Percentiles rank a stretch among this genome's conserved stretches.
Evolutionary conservation across 192 early-diverging fungal species (phyloP).

Genomic region (Coemansia erecta): DNA sequence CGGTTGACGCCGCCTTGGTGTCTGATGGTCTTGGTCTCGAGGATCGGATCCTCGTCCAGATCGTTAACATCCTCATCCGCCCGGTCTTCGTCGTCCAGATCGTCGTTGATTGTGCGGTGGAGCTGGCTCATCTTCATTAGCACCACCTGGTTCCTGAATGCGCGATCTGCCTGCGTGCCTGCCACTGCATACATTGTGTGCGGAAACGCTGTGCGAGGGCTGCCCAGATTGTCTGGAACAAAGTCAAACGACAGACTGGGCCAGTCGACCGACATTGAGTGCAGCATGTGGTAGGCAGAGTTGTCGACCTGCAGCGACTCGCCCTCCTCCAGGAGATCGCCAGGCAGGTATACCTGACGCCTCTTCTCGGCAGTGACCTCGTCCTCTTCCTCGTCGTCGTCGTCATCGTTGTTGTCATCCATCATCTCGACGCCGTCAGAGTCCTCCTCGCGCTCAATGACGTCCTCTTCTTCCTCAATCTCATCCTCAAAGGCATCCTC

Average conservation of each 20-base stretch:
- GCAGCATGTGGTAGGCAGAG: conserved; percentile 95
- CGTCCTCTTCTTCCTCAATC: conserved; percentile 70
- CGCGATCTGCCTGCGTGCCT: conserved; percentile 84
- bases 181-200: conserved; percentile 90
- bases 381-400: conserved; percentile 58
- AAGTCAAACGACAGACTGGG: conserved; percentile 97
- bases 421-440: conserved; percentile 59
- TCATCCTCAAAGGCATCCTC: conserved; percentile 95
- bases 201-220: conserved; percentile 78
- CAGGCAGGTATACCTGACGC: conserved; percentile 83
- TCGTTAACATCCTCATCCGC: conserved; percentile 74
- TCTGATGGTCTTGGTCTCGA: conserved; percentile 79
- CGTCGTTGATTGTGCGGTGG: conserved; percentile 90
- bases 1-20: conserved; percentile 94
- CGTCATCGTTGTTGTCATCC: conserved; percentile 28
- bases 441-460: conserved; percentile 62
- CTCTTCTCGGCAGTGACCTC: conserved; percentile 61
- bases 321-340: conserved; percentile 77
- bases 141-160: conserved; percentile 85
- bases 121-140: conserved; percentile 96
- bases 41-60: conserved; percentile 91
- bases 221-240: conserved; percentile 81
- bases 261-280: conserved; percentile 88
- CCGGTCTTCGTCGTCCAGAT: conserved; percentile 67
- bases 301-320: conserved; percentile 94